Conservation (phyloP, 2,329 filamentous ascomycete species). For the Sordariomycetes sp. region DNA sequence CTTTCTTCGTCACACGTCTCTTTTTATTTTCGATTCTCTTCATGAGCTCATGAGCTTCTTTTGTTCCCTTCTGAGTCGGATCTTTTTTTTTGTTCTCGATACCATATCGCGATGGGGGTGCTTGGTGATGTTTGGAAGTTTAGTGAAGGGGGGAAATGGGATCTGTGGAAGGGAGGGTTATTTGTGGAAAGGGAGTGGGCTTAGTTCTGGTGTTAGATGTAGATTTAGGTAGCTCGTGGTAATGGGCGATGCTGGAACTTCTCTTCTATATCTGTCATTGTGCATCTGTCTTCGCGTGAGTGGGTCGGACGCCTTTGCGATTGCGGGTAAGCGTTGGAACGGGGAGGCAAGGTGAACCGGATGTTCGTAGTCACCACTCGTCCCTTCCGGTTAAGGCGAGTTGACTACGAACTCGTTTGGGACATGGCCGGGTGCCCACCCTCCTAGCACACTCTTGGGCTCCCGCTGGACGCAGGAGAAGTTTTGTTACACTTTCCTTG, state of each 20-base stretch:
- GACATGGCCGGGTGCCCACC: too few species aligned
- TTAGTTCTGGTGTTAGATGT: neutral
- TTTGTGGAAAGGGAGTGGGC: neutral
- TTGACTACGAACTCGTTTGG: too few species aligned
- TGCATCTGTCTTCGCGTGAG: too few species aligned
- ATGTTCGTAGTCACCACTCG: too few species aligned
- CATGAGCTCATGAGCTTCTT: neutral
- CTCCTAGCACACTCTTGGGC: too few species aligned
- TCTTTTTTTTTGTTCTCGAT: neutral
- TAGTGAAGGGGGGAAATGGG: neutral
- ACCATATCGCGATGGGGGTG: neutral
- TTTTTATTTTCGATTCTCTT: neutral
- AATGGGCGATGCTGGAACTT: neutral
- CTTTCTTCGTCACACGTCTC: slow-evolving; percentile 7
- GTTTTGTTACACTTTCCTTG: too few species aligned
- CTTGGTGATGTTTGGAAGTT: neutral
- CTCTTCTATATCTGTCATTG: neutral
- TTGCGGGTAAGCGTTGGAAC: too few species aligned
- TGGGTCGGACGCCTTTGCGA: too few species aligned
- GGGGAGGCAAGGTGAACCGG: too few species aligned
- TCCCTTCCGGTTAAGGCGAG: too few species aligned
- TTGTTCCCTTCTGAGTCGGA: neutral
- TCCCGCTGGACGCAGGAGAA: too few species aligned
- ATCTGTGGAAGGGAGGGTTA: neutral
- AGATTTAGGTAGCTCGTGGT: neutral